Base-by-base conservation (phyloP, 1,284 basidiomycete species). In the Agaricales sp. region DNA sequence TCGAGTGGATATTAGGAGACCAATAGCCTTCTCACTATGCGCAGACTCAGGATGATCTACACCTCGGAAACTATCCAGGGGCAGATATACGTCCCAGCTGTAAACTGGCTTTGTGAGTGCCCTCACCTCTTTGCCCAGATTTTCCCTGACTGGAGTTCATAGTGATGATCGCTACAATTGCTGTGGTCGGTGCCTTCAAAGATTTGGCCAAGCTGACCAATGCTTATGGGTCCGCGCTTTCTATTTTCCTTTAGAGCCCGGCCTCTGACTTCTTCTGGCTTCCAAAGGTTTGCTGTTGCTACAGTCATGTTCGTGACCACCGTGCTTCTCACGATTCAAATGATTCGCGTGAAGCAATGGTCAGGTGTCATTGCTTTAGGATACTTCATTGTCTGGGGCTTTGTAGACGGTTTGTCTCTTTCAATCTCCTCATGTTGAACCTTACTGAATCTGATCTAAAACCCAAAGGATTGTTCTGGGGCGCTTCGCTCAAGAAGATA, bases 391-490 rank as follows among this genome's bases (percentile, higher is more conserved):
- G 57, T 70, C 23, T 83, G 76, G 48, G 80, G 78, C 2, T 85
- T 83, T 61, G 63, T 83, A 44, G 80, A 82, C 55, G 30, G 30
- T 35, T 46, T 22, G 22, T 46, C 23, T 19, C 45, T 16, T 18
- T 43, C 18, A 18, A n/a, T n/a, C n/a, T n/a, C 30, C 30, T 12
- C n/a, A 12, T 12, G n/a, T n/a, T n/a, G n/a, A 37, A n/a, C 12
- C n/a, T n/a, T n/a, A 37, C 30, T 37, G 12, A n/a, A 12, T 12
- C 12, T n/a, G 12, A 12, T n/a, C 30, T n/a, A 12, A 12, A n/a
- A n/a, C n/a, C n/a, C n/a, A n/a, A n/a, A n/a, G 77, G 63, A 24
- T 60, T 80, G 3, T 82, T 82, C 62, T 81, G 77, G 77, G 79
- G 77, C 21, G 78, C 80, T 1, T 63, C 77, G 0, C 56, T 82